Evolutionary conservation across 805 yeast species (phyloP).

Genomic region (Candida maltosa): DNA sequence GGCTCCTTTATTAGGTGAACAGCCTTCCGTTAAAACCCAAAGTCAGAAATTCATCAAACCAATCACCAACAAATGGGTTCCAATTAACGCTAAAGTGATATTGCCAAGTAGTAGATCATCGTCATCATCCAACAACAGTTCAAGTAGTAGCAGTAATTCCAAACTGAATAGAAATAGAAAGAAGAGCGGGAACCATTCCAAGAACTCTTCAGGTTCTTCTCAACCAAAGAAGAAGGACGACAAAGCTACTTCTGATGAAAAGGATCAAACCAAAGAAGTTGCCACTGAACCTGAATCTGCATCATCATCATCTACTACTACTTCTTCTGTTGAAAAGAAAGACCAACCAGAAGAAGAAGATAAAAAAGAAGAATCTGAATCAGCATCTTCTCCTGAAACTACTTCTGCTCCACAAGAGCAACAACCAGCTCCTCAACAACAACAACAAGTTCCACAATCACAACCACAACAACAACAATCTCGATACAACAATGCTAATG

Average conservation of each 20-base stretch:
- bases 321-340: constrained; percentile 4
- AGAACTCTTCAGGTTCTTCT: too few species aligned
- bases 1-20: constrained; percentile 14
- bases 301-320: constrained; percentile 1
- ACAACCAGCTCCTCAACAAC: constrained; percentile 4
- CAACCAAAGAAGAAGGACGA: constrained; percentile 9
- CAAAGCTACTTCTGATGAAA: neutral
- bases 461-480: constrained; percentile 2
- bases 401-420: constrained; percentile 5
- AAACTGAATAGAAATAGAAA: constrained; percentile 25
- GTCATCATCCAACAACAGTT: neutral
- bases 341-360: constrained; percentile 4
- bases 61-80: constrained; percentile 43
- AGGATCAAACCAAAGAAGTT: constrained; percentile 1
- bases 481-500: constrained; percentile 2
- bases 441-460: constrained; percentile 3
- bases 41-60: constrained; percentile 39
- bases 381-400: constrained; percentile 1
- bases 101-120: constrained; percentile 32
- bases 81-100: constrained; percentile 40
- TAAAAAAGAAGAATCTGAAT: constrained; percentile 4
- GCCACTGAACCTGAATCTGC: constrained; percentile 2
- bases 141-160: constrained; percentile 14
- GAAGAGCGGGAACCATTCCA: constrained; percentile 16
- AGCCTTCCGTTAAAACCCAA: constrained; percentile 11